Conservation (phyloP, 305 asterid genomes). For the Fraxinus angustifolia region DNA sequence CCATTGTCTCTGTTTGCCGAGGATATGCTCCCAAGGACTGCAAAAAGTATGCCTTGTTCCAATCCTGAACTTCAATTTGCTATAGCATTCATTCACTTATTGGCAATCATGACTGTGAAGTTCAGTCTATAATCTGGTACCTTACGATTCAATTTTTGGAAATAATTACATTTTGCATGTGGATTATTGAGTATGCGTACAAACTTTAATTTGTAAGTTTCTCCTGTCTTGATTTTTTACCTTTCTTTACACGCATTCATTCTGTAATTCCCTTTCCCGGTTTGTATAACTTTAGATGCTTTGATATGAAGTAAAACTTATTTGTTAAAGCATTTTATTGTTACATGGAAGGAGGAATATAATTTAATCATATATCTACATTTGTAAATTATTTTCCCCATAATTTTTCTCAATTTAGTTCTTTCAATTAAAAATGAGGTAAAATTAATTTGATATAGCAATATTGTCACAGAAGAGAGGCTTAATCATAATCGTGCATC, state of each 20-base stretch:
- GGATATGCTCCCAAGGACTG: background rate
- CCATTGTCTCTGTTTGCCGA: background rate
- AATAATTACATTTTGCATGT: background rate
- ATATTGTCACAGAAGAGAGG: slow-evolving; percentile 19
- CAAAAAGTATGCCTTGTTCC: background rate
- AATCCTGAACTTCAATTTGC: background rate
- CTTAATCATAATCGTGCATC: background rate
- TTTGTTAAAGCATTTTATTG: background rate
- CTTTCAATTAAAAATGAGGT: background rate
- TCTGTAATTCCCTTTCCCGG: background rate
- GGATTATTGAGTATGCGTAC: background rate
- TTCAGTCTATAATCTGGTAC: background rate
- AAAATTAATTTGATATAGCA: slow-evolving; percentile 4
- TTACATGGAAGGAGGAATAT: background rate
- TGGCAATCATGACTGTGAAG: background rate
- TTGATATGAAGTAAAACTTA: background rate
- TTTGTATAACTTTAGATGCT: background rate
- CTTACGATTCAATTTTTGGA: background rate
- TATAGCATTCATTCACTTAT: background rate
- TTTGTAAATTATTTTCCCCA: background rate
- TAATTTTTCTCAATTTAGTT: background rate
- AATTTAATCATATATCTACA: background rate
- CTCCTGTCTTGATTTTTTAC: background rate
- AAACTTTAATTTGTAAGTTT: background rate
- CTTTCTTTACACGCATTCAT: background rate